Evolutionary conservation across 371 early-diverging fungal species (phyloP).

Genomic region (Thermomucor indicae-seudaticae): DNA sequence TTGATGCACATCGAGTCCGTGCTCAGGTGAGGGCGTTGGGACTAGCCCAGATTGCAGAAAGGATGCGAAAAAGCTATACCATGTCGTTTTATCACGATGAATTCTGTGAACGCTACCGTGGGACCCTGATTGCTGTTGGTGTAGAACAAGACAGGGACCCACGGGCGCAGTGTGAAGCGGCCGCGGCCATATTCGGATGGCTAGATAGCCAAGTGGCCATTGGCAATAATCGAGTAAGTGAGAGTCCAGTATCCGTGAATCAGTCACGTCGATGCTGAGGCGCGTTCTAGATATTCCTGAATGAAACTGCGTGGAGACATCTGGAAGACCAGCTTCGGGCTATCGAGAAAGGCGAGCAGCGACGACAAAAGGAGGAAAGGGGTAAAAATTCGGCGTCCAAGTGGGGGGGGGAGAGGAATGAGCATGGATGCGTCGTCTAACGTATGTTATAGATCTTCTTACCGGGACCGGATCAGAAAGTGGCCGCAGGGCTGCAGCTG

Average conservation of each 20-base stretch:
- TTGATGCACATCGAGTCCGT: conserved; percentile 60
- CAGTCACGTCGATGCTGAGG: background rate
- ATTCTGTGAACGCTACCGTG: conserved; percentile 65
- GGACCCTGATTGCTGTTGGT: conserved; percentile 36
- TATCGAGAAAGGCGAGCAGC: conserved; percentile 28
- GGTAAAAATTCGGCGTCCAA: no score
- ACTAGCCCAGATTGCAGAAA: conserved; percentile 51
- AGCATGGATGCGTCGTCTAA: no score
- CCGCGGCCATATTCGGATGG: conserved; percentile 67
- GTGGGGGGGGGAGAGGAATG: no score
- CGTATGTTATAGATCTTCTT: no score
- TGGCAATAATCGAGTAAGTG: conserved; percentile 57
- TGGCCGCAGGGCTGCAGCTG: conserved; percentile 7
- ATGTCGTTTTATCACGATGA: conserved; percentile 55
- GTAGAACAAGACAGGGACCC: conserved; percentile 30
- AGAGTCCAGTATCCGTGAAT: background rate
- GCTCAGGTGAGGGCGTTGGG: conserved; percentile 61
- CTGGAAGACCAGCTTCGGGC: conserved; percentile 56
- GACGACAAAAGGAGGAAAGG: conserved; percentile 21
- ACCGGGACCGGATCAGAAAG: conserved; percentile 1
- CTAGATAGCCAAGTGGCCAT: conserved; percentile 57
- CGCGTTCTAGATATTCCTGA: conserved; percentile 54
- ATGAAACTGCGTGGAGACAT: conserved; percentile 64
- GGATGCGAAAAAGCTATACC: conserved; percentile 51
- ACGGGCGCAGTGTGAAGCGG: conserved; percentile 53